phyloP scores from a whole-genome alignment of 106 monocot genomes.

The Acanthochlamys bracteata region DNA sequence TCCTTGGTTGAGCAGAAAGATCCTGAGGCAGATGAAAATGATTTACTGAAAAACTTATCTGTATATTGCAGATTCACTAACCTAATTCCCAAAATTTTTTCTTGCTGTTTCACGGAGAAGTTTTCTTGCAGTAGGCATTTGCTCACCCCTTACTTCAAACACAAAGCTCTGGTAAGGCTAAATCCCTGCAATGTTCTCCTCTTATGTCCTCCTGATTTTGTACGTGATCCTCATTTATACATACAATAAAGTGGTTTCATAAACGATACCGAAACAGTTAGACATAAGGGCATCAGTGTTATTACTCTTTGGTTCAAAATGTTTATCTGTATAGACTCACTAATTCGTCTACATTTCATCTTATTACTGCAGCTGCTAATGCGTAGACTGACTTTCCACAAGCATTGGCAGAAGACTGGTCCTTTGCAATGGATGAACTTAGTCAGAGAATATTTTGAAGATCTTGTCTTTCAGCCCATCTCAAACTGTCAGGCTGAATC shows the following conservation, averaged over 20 bases:
- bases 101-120: conserved; percentile 23
- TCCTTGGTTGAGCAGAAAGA: conserved; percentile 34
- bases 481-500: conserved; percentile 14
- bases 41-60: conserved; percentile 13
- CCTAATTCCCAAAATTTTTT: conserved; percentile 38
- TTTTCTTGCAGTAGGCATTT: conserved; percentile 4
- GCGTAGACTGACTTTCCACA: conserved; percentile 53
- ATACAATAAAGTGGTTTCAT: not conserved
- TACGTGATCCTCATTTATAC: not conserved
- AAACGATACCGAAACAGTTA: not conserved
- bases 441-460: conserved; percentile 53
- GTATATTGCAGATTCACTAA: conserved; percentile 22
- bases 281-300: too few relatives aligned
- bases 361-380: conserved; percentile 65
- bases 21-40: conserved; percentile 10
- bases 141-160: conserved; percentile 36
- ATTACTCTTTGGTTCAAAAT: not conserved
- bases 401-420: conserved; percentile 22
- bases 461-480: conserved; percentile 42
- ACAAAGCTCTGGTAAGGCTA: conserved; percentile 54
- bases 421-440: conserved; percentile 43
- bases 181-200: not conserved
- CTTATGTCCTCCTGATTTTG: not conserved
- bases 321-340: not conserved
- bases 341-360: not conserved